A percentile compares a stretch with the other conserved stretches of the same genome.
Conservation (phyloP, 441 rosid species). For the Gossypium gossypioides region DNA sequence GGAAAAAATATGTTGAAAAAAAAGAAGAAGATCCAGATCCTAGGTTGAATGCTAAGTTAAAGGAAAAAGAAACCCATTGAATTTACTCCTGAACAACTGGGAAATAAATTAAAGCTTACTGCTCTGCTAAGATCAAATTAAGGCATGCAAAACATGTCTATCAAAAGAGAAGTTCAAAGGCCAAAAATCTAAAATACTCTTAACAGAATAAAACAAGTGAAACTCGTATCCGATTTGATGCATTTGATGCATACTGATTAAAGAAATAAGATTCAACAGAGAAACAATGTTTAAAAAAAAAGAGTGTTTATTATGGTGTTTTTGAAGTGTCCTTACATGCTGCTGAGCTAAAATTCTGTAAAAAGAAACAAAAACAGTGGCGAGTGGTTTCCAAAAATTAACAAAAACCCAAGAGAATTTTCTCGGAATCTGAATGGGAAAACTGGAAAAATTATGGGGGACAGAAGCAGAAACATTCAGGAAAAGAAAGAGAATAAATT, state of each 20-base stretch:
- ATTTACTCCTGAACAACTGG: not conserved
- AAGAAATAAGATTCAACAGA: not conserved
- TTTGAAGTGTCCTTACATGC: not conserved
- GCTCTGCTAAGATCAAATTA: not conserved
- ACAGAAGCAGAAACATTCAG: constrained; percentile 8
- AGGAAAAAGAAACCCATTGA: not conserved
- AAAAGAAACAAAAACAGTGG: not conserved
- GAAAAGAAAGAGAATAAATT: not conserved
- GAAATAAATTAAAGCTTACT: not conserved
- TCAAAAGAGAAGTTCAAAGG: too few species aligned
- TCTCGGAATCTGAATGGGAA: constrained; percentile 11
- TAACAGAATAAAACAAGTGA: not conserved
- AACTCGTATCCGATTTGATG: constrained; percentile 5
- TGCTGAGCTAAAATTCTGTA: not conserved
- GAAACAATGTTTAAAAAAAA: not conserved
- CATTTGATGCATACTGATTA: not conserved
- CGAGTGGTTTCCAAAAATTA: not conserved
- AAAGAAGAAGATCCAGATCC: not conserved
- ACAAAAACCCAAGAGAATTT: constrained; percentile 5
- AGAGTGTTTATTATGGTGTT: not conserved
- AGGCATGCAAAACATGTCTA: not conserved
- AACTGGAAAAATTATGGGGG: not conserved
- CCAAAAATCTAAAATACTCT: too few species aligned
- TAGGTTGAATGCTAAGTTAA: not conserved
- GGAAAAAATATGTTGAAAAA: constrained; percentile 1